These are phyloP conservation scores for Aspergillus calidoustus DNA, from an alignment of 2,329 filamentous ascomycete genomes.

Conservation along the genomic window DNA sequence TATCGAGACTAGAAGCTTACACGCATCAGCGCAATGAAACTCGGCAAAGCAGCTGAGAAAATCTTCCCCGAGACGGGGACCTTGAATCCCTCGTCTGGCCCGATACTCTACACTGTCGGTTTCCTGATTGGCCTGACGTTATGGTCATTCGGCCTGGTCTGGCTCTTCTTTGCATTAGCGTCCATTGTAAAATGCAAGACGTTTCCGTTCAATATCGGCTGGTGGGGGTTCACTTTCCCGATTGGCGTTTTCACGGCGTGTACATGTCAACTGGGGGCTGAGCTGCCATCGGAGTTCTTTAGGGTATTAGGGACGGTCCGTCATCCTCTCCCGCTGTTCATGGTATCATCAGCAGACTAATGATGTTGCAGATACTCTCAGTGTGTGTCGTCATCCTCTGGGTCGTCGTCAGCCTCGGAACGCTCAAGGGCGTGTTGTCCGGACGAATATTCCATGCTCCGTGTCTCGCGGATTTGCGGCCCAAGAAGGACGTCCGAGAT, in stretches of 20 bases:
- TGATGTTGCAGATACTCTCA: slow-evolving; percentile 49
- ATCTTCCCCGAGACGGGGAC: slow-evolving; percentile 42
- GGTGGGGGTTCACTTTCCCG: slow-evolving; percentile 67
- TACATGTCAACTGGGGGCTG: slow-evolving; percentile 49
- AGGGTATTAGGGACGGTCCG: slow-evolving; percentile 57
- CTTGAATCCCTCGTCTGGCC: slow-evolving; percentile 35
- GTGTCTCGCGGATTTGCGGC: slow-evolving; percentile 51
- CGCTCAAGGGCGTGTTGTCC: slow-evolving; percentile 52
- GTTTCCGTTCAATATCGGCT: slow-evolving; percentile 67
- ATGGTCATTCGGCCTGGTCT: slow-evolving; percentile 46
- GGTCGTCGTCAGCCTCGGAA: slow-evolving; percentile 59
- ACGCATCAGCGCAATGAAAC: slow-evolving; percentile 49
- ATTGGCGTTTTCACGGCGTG: slow-evolving; percentile 60
- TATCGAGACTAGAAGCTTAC: neutral
- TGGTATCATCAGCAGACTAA: neutral
- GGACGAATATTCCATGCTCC: slow-evolving; percentile 61
- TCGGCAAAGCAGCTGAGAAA: slow-evolving; percentile 52
- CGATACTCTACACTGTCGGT: slow-evolving; percentile 41
- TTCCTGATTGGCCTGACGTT: slow-evolving; percentile 44
- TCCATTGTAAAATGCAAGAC: slow-evolving; percentile 38
- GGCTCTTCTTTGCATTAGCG: slow-evolving; percentile 46
- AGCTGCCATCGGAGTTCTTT: slow-evolving; percentile 62
- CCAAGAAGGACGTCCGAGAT: slow-evolving; percentile 21
- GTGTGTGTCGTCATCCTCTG: slow-evolving; percentile 59
- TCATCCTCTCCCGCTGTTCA: slow-evolving; percentile 6